phyloP scores from a whole-genome alignment of 2,329 filamentous ascomycete species.

The Claviceps humidiphila region DNA sequence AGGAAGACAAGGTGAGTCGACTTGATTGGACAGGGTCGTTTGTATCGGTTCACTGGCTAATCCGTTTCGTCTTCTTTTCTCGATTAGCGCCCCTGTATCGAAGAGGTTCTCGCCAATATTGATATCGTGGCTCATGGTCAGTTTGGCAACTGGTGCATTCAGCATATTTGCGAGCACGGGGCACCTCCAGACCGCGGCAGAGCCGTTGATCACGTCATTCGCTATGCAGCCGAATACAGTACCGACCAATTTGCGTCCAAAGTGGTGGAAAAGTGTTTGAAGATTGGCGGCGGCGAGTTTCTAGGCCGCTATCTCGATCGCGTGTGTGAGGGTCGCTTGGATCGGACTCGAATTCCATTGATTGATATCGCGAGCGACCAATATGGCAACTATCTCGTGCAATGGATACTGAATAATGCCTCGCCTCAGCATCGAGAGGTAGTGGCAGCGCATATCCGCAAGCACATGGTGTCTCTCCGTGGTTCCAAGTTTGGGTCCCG shows the following conservation, averaged over 20 bases:
- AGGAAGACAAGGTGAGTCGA: constrained; percentile 77
- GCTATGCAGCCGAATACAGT: constrained; percentile 88
- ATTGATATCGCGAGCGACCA: constrained; percentile 98
- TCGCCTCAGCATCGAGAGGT: constrained; percentile 80
- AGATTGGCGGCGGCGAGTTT: constrained; percentile 86
- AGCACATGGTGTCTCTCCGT: constrained; percentile 98
- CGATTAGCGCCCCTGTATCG: constrained; percentile 84
- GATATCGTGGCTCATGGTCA: constrained; percentile 95
- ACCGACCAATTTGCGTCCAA: constrained; percentile 99
- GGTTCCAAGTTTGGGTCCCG: constrained; percentile 97
- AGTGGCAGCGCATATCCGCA: constrained; percentile 86
- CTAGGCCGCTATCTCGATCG: constrained; percentile 84
- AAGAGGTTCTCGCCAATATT: constrained; percentile 89
- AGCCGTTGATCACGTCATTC: constrained; percentile 89
- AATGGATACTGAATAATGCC: constrained; percentile 89
- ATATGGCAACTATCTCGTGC: constrained; percentile 96
- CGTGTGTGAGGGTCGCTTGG: constrained; percentile 79
- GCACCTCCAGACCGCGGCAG: constrained; percentile 80
- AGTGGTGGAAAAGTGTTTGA: constrained; percentile 97
- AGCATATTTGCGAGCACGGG: constrained; percentile 97
- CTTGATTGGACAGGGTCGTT: background rate
- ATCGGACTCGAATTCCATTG: constrained; percentile 87
- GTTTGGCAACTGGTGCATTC: constrained; percentile 99
- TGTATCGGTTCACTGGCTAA: background rate
- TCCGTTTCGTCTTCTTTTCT: background rate